Percentiles rank a stretch among this genome's conserved stretches.
Conservation (phyloP, 176 grass and related monocot genomes). For the Musa beccarii region DNA sequence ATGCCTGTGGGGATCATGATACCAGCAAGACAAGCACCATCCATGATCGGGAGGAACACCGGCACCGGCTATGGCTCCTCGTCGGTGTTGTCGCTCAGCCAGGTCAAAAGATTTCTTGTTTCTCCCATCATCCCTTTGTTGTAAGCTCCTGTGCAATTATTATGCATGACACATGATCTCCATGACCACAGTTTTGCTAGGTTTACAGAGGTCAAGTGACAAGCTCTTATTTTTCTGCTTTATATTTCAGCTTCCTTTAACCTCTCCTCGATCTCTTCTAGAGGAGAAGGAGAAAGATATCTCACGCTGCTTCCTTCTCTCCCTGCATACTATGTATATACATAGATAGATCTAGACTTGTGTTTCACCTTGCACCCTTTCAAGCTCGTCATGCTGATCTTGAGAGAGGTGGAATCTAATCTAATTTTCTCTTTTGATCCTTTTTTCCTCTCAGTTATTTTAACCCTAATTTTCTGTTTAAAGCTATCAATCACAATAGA, state of each 20-base stretch:
- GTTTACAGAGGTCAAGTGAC: background rate
- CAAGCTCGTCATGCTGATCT: background rate
- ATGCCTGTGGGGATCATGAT: conserved; percentile 86
- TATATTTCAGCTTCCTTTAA: no score
- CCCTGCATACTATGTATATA: no score
- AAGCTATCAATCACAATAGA: no score
- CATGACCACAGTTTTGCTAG: background rate
- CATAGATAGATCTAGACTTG: no score
- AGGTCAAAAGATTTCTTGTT: conserved; percentile 29
- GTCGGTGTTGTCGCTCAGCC: conserved; percentile 70
- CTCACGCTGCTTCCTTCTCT: no score
- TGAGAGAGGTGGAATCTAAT: background rate
- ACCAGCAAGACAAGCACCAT: conserved; percentile 55
- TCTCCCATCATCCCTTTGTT: background rate
- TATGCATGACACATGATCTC: background rate
- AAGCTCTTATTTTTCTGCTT: no score
- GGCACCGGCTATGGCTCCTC: conserved; percentile 58
- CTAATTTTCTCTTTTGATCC: background rate
- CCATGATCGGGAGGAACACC: conserved; percentile 72
- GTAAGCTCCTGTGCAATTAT: background rate
- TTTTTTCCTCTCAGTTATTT: background rate
- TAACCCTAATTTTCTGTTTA: no score
- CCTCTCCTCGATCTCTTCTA: no score
- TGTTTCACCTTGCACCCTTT: no score
- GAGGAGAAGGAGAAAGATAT: no score